These are phyloP conservation scores for Marvania coccoides DNA, from an alignment of 139 green algal species.

Conservation along the genomic window DNA sequence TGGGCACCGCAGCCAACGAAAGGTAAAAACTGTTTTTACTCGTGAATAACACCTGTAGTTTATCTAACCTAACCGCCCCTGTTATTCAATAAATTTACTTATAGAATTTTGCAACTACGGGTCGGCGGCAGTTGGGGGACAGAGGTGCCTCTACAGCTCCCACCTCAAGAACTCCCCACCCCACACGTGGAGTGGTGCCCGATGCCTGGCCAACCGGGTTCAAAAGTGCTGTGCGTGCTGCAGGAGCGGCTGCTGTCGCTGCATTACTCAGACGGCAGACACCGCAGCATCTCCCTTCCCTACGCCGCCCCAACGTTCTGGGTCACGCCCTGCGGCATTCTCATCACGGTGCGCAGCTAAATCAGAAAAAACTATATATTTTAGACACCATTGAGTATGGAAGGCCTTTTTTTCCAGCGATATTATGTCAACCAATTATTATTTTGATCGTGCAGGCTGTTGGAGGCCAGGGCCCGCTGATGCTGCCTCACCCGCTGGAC, in stretches of 20 bases:
- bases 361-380: too few species aligned
- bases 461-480: not conserved
- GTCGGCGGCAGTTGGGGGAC: too few species aligned
- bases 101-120: too few species aligned
- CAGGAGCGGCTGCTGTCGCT: slow-evolving; percentile 44
- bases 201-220: too few species aligned
- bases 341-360: not conserved
- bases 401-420: not conserved
- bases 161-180: too few species aligned
- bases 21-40: too few species aligned
- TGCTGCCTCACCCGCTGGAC: not conserved
- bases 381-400: not conserved
- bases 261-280: slow-evolving; percentile 1
- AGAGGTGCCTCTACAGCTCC: too few species aligned
- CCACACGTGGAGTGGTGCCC: too few species aligned
- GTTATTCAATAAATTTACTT: too few species aligned
- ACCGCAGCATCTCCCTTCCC: not conserved
- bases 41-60: too few species aligned
- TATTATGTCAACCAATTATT: not conserved
- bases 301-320: not conserved
- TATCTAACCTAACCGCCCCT: too few species aligned
- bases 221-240: slow-evolving; percentile 13
- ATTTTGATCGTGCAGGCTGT: not conserved
- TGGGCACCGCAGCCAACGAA: too few species aligned
- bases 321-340: not conserved